phyloP scores from a whole-genome alignment of 2,329 filamentous ascomycete genomes.

The Tolypocladium guangdongense region DNA sequence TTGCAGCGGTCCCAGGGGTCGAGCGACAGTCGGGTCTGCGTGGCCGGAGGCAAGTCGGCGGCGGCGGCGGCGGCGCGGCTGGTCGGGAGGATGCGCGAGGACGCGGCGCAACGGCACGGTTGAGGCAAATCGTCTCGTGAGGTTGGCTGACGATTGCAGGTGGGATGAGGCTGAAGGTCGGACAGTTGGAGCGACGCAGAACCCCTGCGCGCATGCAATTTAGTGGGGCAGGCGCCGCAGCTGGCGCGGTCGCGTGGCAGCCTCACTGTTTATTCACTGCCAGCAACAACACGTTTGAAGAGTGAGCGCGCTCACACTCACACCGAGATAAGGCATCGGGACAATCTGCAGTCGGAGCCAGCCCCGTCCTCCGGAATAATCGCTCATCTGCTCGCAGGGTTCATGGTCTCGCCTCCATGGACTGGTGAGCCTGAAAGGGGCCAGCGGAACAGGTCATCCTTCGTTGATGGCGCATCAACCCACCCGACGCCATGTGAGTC shows the following conservation, averaged over 20 bases:
- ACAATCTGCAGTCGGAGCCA: neutral
- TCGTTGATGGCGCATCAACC: neutral
- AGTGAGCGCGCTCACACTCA: neutral
- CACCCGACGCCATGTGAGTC: neutral
- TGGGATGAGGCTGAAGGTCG: neutral
- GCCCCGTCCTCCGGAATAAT: neutral
- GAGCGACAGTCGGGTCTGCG: neutral
- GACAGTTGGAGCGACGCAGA: neutral
- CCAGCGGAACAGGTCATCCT: neutral
- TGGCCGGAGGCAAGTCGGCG: neutral
- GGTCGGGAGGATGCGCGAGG: neutral
- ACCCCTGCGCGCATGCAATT: neutral
- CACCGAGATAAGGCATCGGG: neutral
- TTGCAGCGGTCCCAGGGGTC: neutral
- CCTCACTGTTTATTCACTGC: neutral
- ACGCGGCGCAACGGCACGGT: neutral
- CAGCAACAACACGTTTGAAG: neutral
- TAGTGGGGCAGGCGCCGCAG: neutral
- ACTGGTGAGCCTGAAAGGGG: constrained; percentile 7
- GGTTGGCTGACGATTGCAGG: neutral
- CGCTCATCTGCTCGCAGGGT: neutral
- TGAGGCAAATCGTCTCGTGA: neutral
- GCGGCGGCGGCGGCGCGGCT: neutral
- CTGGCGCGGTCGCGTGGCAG: neutral
- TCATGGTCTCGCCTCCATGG: constrained; percentile 6